A percentile compares a stretch with the other conserved stretches of the same genome.
Conservation (phyloP, 2,329 filamentous ascomycete species). For the Talaromyces verruculosus region DNA sequence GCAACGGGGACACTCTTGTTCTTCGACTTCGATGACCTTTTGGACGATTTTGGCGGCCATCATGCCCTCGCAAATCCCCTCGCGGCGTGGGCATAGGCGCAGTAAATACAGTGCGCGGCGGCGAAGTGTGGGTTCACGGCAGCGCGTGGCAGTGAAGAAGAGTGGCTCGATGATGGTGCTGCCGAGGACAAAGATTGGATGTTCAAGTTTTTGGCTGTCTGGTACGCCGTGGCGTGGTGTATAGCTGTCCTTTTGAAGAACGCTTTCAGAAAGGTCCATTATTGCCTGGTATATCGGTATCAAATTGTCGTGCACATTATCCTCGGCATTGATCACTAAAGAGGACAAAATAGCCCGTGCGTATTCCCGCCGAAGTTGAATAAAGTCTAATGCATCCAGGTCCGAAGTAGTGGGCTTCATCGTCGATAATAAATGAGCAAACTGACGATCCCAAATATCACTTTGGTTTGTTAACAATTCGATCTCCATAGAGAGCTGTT, state of each 20-base stretch:
- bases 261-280: background rate
- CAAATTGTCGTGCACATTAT: conserved; percentile 1
- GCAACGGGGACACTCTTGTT: conserved; percentile 14
- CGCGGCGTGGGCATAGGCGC: conserved; percentile 16
- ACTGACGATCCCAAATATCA: conserved; percentile 12
- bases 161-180: conserved; percentile 12
- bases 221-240: background rate
- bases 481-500: background rate
- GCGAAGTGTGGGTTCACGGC: conserved; percentile 19
- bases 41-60: conserved; percentile 1
- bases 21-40: conserved; percentile 12
- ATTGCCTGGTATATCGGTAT: conserved; percentile 9
- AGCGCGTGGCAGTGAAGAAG: conserved; percentile 4
- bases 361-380: conserved; percentile 15
- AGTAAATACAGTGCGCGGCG: conserved; percentile 13
- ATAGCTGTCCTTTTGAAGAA: conserved; percentile 4
- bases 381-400: background rate
- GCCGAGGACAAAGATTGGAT: conserved; percentile 17
- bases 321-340: background rate
- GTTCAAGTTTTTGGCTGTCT: background rate
- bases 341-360: background rate
- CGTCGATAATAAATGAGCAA: background rate
- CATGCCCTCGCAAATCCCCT: conserved; percentile 20
- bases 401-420: background rate
- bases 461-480: background rate